Evolutionary conservation across 495 filamentous ascomycete genomes (phyloP).

Genomic region (Cladorrhinum samala): DNA sequence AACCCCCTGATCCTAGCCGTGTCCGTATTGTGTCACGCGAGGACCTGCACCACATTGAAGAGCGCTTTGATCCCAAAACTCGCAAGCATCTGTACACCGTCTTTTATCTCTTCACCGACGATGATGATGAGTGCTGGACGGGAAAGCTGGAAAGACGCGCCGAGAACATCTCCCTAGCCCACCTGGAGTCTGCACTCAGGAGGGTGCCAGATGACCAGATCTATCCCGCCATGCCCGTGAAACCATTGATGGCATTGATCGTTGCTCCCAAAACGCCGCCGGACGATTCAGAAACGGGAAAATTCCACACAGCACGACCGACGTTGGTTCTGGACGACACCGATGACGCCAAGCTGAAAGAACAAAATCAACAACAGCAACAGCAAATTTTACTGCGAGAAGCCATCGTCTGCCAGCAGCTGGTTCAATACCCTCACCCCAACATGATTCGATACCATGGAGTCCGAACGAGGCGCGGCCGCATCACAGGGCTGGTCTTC

Average conservation of each 20-base stretch:
- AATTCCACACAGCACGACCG: neutral
- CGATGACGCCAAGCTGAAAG: neutral
- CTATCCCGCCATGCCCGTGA: neutral
- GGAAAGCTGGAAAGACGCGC: neutral
- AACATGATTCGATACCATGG: neutral
- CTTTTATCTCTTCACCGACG: neutral
- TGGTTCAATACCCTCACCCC: neutral
- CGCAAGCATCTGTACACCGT: neutral
- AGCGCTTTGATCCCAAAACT: neutral
- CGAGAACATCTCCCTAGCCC: neutral
- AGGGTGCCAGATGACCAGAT: neutral
- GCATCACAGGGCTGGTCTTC: neutral
- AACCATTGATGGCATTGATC: neutral
- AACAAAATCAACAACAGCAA: too few species aligned
- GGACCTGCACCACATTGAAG: neutral
- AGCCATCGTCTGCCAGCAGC: neutral
- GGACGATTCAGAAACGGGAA: neutral
- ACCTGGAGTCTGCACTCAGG: neutral
- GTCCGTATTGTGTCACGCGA: neutral
- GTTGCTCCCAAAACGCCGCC: neutral
- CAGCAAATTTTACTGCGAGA: neutral
- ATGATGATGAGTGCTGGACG: neutral
- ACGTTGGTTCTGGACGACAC: neutral
- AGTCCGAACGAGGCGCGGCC: neutral
- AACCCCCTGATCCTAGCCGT: neutral